phyloP scores from a whole-genome alignment of 768 basidiomycete species.

The Suillus americanus region DNA sequence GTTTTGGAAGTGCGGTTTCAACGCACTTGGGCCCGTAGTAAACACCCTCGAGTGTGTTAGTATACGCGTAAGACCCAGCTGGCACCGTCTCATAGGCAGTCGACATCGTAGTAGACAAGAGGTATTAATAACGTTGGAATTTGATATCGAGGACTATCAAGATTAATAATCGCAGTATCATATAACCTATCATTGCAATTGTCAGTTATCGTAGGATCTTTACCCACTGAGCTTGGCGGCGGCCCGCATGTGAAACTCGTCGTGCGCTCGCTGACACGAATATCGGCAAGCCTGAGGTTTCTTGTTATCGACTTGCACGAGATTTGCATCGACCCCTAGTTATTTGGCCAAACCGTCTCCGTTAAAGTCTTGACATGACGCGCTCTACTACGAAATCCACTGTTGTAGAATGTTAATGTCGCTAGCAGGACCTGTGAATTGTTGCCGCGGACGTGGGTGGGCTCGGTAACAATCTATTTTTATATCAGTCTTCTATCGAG shows the following conservation, averaged over 20 bases:
- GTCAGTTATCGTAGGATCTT: neutral
- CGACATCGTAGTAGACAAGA: neutral
- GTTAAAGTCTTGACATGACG: neutral
- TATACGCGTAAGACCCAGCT: conserved; percentile 64
- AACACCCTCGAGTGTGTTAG: conserved; percentile 64
- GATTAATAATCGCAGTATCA: neutral
- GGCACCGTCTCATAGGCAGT: conserved; percentile 14
- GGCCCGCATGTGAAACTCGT: neutral
- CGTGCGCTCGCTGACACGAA: neutral
- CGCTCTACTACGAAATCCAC: neutral
- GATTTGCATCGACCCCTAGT: neutral
- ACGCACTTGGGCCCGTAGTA: conserved; percentile 74
- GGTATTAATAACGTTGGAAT: neutral
- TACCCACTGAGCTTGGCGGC: too few relatives aligned
- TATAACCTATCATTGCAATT: too few relatives aligned
- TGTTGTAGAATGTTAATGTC: too few relatives aligned
- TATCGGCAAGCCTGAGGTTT: too few relatives aligned
- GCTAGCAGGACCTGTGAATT: too few relatives aligned
- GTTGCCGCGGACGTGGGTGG: neutral
- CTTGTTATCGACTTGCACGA: neutral
- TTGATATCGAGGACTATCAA: neutral
- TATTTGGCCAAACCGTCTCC: neutral
- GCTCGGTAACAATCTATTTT: neutral
- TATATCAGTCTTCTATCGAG: neutral
- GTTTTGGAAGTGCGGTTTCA: conserved; percentile 59